Base-by-base conservation (phyloP, 345 rosid species). In the Hibiscus syriacus region DNA sequence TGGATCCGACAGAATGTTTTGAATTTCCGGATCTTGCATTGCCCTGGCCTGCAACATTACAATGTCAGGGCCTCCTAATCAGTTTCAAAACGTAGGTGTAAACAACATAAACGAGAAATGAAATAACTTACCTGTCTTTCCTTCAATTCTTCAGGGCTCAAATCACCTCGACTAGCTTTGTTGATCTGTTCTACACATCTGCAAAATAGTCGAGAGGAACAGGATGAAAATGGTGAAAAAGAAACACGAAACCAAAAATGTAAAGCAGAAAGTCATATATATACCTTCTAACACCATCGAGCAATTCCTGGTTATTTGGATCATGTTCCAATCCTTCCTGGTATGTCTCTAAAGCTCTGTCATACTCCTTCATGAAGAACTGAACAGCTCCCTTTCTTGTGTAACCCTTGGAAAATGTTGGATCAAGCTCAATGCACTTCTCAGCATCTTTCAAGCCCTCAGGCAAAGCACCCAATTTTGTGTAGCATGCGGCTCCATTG, bases 381-480 rank as follows among this genome's bases (percentile, higher is more conserved):
- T 92, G 96, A 26, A 88, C 55, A 0, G 99, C 97, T 53, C 96
- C 98, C 74, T 95, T 92, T 74, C 99, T 83, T 43, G 87, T 95
- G 71, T 95, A 95, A 52, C 99, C 99, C 84, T 95, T 95, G 2
- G 90, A 52, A 74, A 95, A 95, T 48, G 97, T 86, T 57, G 98
- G 97, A 80, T 95, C 96, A 2, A 95, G 97, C 81, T 90, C 99
- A 46, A 92, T 88, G 80, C 98, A 95, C 63, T 86, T 95, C 52
- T 95, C 99, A 25, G 99, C 99, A 77, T 92, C 98, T 79, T 95
- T 95, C 81, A 95, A 70, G 32, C 92, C 98, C 76, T 95, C 99
- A 0, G 99, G 99, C 80, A 92, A 66, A 48, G 99, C 99, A 52
- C 88, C 89, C 5, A 95, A 79, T 67, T 92, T 92, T 0, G 99